Evolutionary conservation across 2,329 filamentous ascomycete species (phyloP).

Genomic region (Botrytis elliptica): DNA sequence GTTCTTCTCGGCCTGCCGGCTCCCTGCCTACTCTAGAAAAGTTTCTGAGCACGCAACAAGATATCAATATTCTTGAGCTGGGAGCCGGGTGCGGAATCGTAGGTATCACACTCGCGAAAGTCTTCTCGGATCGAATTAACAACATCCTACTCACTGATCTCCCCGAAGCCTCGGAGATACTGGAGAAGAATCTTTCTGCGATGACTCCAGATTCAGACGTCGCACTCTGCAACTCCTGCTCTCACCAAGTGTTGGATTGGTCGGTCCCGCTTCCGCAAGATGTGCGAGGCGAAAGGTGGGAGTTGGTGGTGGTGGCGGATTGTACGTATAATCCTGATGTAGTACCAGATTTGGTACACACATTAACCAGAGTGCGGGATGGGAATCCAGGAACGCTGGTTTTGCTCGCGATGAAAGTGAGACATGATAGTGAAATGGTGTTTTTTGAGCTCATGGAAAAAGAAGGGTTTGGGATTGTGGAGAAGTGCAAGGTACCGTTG

Average conservation of each 20-base stretch:
- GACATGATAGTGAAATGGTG: constrained; percentile 63
- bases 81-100: constrained; percentile 69
- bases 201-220: neutral
- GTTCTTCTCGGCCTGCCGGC: neutral
- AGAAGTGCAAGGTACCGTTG: constrained; percentile 27
- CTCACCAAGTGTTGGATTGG: constrained; percentile 60
- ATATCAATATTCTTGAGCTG: constrained; percentile 59
- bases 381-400: constrained; percentile 25
- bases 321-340: constrained; percentile 73
- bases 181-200: constrained; percentile 49
- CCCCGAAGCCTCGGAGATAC: constrained; percentile 60
- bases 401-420: constrained; percentile 65
- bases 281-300: constrained; percentile 42
- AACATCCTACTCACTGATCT: constrained; percentile 62
- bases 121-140: constrained; percentile 38
- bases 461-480: constrained; percentile 26
- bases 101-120: constrained; percentile 56
- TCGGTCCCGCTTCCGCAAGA: constrained; percentile 47
- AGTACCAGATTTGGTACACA: constrained; percentile 60
- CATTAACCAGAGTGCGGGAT: constrained; percentile 44
- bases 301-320: constrained; percentile 65
- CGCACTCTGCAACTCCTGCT: constrained; percentile 26
- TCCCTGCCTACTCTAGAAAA: constrained; percentile 18
- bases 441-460: constrained; percentile 62
- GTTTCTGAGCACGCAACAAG: constrained; percentile 25